phyloP scores from a whole-genome alignment of 768 basidiomycete species.

The Phaeotremella skinneri region DNA sequence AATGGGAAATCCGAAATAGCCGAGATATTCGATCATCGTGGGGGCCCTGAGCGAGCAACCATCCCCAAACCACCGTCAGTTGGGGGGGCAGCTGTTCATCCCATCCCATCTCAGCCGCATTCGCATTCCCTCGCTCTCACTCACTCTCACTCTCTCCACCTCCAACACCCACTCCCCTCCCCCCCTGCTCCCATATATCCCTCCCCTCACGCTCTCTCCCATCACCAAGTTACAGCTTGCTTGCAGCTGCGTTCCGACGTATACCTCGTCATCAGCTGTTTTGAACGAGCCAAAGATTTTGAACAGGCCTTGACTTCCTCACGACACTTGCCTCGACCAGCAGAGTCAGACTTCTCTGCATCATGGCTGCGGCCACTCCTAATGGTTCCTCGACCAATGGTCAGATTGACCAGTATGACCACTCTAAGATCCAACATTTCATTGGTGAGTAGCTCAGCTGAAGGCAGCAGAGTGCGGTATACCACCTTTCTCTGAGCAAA shows the following conservation, averaged over 20 bases:
- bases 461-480: not conserved
- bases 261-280: too few relatives aligned
- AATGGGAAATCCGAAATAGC: not conserved
- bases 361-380: conserved; percentile 4
- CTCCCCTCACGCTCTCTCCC: not conserved
- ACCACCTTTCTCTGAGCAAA: not conserved
- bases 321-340: too few relatives aligned
- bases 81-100: not conserved
- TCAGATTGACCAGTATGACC: conserved; percentile 53
- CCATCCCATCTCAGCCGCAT: not conserved
- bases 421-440: conserved; percentile 64
- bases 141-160: not conserved
- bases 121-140: not conserved
- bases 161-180: not conserved
- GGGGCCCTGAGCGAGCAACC: not conserved
- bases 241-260: too few relatives aligned
- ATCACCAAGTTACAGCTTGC: too few relatives aligned
- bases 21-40: not conserved
- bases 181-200: not conserved
- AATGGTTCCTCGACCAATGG: conserved; percentile 25
- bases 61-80: not conserved
- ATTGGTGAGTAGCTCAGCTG: conserved; percentile 56
- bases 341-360: not conserved
- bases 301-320: too few relatives aligned
- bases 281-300: too few relatives aligned